Percentiles rank a stretch among this genome's conserved stretches.
phyloP scores from a whole-genome alignment of 2,329 filamentous ascomycete species.

The Penicillium sp. region DNA sequence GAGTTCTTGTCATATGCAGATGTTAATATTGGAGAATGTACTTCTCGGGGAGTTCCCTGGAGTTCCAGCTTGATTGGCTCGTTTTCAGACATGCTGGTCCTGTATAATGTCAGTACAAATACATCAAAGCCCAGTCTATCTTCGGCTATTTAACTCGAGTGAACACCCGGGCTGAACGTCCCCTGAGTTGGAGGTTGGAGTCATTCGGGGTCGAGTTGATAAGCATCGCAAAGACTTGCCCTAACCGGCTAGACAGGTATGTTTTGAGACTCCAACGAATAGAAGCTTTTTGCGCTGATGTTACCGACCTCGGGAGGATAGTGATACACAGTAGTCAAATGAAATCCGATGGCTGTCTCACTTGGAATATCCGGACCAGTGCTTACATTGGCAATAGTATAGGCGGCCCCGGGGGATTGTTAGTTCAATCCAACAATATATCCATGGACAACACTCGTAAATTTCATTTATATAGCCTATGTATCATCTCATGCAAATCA shows the following conservation, averaged over 20 bases:
- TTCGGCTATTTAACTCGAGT: not conserved
- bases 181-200: slow-evolving; percentile 18
- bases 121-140: not conserved
- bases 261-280: not conserved
- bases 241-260: slow-evolving; percentile 1
- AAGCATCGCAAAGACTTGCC: slow-evolving; percentile 13
- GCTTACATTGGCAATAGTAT: not conserved
- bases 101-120: not conserved
- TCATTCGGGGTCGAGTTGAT: slow-evolving; percentile 14
- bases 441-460: too few relatives aligned
- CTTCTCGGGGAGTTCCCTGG: slow-evolving; percentile 22
- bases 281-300: not conserved
- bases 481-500: not conserved
- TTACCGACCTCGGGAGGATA: not conserved
- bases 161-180: not conserved
- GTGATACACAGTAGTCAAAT: not conserved
- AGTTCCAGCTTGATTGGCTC: slow-evolving; percentile 20
- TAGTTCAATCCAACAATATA: not conserved
- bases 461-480: not conserved
- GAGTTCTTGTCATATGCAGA: not conserved
- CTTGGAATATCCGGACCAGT: too few relatives aligned
- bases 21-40: slow-evolving; percentile 7
- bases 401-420: not conserved
- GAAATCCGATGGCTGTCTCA: not conserved
- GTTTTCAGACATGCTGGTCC: slow-evolving; percentile 40